Base-by-base conservation (phyloP, 2,329 filamentous ascomycete genomes). In the Coniochaeta sp. region DNA sequence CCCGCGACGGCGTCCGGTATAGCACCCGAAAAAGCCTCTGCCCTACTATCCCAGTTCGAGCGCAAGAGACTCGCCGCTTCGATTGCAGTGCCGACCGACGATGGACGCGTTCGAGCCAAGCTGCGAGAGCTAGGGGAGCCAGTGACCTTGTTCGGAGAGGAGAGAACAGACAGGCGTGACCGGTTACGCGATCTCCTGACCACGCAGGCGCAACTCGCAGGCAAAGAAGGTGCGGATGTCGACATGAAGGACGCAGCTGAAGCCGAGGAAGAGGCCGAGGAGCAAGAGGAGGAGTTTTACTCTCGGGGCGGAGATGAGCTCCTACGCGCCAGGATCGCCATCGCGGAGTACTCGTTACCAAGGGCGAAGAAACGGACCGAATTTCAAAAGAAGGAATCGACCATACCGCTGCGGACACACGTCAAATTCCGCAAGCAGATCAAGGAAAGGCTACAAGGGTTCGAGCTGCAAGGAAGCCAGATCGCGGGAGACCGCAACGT, bases 271-370 rank as follows among this genome's bases (percentile, higher is more conserved):
- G 85, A 86, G 19, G 86, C 84, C 56, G 87, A 81, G 2, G 90
- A 93, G 58, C 86, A 88, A 66, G 90, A 96, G 65, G 92, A 98
- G 70, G 95, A 99, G 67, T 99, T 97, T 73, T 99, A 97, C 72
- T 96, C 93, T 0, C 84, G 89, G 67, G 95, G 95, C 3, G 85
- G 87, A 1, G 80, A 84, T 4, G 87, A 88, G 44, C 79, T 99
- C 26, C 76, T 96, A 4, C 80, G 89, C 57, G 90, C 91, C 1
- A 83, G 95, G 62, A 85, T 87, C 67, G 83, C 88, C 28, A 92
- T 99, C 62, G 91, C 93, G 7, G 81, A 83, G 54, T 98, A 88
- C 73, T 96, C 92, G 6, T 76, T 99, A 56, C 91, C 92, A 1
- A 82, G 91, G 60, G 90, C 95, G 57, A 91, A 90, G 71, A 83